Conservation (phyloP, 2,329 filamentous ascomycete genomes). For the Volutella citrinella region DNA sequence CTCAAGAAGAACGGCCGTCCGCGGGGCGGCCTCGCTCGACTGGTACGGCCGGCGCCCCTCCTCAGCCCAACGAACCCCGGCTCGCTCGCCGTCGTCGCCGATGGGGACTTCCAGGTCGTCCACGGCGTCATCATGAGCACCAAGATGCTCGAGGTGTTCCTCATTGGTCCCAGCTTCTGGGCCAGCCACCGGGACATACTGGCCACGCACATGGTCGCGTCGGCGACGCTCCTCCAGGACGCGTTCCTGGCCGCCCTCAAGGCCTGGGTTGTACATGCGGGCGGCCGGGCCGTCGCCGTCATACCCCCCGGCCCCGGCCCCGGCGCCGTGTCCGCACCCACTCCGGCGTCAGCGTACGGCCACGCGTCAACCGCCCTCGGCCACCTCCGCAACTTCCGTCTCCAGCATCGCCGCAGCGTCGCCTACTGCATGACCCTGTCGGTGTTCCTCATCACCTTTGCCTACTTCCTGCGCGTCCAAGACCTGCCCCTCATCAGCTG, state of each 20-base stretch:
- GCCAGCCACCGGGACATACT: constrained; percentile 14
- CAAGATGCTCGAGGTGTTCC: constrained; percentile 14
- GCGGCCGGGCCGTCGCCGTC: too few relatives aligned
- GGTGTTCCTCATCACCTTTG: constrained; percentile 17
- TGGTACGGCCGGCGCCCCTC: background rate
- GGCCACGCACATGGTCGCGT: constrained; percentile 11
- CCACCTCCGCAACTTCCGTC: constrained; percentile 11
- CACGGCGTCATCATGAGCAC: constrained; percentile 11
- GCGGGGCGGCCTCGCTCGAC: background rate
- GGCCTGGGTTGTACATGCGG: constrained; percentile 5
- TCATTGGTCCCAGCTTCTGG: constrained; percentile 20
- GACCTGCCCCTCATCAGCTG: constrained; percentile 14
- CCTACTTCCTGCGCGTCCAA: constrained; percentile 7
- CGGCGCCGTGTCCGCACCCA: too few relatives aligned
- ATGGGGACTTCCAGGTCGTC: constrained; percentile 6
- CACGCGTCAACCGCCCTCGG: constrained; percentile 17
- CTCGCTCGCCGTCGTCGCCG: too few relatives aligned
- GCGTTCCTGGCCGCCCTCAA: constrained; percentile 17
- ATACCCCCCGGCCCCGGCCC: too few relatives aligned
- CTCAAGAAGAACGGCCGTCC: constrained; percentile 15
- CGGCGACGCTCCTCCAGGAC: constrained; percentile 11
- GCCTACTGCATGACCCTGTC: constrained; percentile 18
- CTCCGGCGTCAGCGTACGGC: too few relatives aligned
- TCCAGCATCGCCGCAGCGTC: constrained; percentile 8
- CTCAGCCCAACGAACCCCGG: constrained; percentile 1